A percentile compares a stretch with the other conserved stretches of the same genome.
Evolutionary conservation across 441 rosid species (phyloP).

Genomic region (Erodium texanum): DNA sequence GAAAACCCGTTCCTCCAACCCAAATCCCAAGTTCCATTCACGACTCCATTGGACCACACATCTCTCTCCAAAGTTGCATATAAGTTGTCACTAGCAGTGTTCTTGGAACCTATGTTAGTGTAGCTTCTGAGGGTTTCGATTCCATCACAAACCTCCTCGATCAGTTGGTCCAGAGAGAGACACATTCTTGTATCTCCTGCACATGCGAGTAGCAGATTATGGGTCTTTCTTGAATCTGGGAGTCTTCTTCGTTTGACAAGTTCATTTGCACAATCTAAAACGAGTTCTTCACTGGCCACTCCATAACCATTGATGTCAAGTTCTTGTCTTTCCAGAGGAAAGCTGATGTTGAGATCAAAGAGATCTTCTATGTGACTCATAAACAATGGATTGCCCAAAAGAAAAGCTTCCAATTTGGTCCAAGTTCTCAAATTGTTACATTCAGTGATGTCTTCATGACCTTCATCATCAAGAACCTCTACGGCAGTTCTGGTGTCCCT

Average conservation of each 20-base stretch:
- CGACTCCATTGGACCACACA: conserved; percentile 36
- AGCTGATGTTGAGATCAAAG: conserved; percentile 31
- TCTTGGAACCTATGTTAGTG: conserved; percentile 22
- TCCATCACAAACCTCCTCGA: conserved; percentile 46
- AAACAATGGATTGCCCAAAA: conserved; percentile 40
- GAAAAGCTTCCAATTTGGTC: conserved; percentile 31
- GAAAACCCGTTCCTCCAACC: conserved; percentile 67
- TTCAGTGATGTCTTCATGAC: conserved; percentile 5
- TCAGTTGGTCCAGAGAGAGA: conserved; percentile 39
- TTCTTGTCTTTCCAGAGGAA: conserved; percentile 19
- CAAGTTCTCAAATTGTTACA: conserved; percentile 16
- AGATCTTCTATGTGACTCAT: conserved; percentile 37
- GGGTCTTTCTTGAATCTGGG: conserved; percentile 25
- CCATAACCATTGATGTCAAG: conserved; percentile 8
- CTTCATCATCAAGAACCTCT: conserved; percentile 19
- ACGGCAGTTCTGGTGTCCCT: conserved; percentile 5
- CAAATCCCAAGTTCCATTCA: conserved; percentile 60
- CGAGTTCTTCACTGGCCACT: conserved; percentile 28
- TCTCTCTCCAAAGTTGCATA: conserved; percentile 48
- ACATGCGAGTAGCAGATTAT: conserved; percentile 17
- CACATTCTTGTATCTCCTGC: conserved; percentile 22
- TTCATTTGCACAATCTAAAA: conserved; percentile 53
- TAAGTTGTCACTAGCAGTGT: conserved; percentile 28
- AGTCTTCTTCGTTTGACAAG: conserved; percentile 41
- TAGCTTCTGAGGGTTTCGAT: conserved; percentile 40